Base-by-base conservation (phyloP, 2,329 filamentous ascomycete genomes). In the Fusarium sublunatum region DNA sequence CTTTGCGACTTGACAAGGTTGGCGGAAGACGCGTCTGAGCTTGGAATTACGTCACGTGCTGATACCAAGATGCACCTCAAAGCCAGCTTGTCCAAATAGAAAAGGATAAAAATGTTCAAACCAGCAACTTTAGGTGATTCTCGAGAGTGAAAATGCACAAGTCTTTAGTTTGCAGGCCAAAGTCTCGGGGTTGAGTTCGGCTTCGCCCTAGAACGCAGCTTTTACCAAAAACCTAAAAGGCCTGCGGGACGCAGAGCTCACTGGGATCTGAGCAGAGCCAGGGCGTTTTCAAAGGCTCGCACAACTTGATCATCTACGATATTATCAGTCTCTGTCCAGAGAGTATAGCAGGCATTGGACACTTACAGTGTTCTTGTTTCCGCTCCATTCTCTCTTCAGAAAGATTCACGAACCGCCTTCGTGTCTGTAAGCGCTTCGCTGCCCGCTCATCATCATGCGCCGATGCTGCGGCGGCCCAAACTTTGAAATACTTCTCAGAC, bases 281-380 rank as follows among this genome's bases (percentile, higher is more conserved):
- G 72, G 25, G 86, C 86, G 68, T 81, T 86, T 70, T 88, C 84
- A 72, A 89, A 88, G 19, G 86, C 86, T 45, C 81, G 79, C 9
- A 89, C 83, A 51, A 89, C 87, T 68, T 88, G 83, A 31, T 78
- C 76, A 44, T 78, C 77, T 78, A 11, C 39, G 25, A 50, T 19
- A 24, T 12, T 9, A 58, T 70, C 65, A 75, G 62, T 56, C 41
- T 6, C n/a, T 25, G 7, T 31, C 22, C 24, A 50, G 19, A 38
- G 40, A 22, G 32, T 28, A 6, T 10, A 8, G 25, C 8, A 26
- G 9, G 24, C 4, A 26, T 10, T 7, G 6, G 10, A 9, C 50
- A 78, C 90, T 79, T 79, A 96, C 93, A 91, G 70, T 97, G 93
- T 59, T 88, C 82, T 71, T 93, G 90, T 73, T 90, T 95, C 66